Base-by-base conservation (phyloP, 2,329 filamentous ascomycete species). In the Hypocrella siamensis region DNA sequence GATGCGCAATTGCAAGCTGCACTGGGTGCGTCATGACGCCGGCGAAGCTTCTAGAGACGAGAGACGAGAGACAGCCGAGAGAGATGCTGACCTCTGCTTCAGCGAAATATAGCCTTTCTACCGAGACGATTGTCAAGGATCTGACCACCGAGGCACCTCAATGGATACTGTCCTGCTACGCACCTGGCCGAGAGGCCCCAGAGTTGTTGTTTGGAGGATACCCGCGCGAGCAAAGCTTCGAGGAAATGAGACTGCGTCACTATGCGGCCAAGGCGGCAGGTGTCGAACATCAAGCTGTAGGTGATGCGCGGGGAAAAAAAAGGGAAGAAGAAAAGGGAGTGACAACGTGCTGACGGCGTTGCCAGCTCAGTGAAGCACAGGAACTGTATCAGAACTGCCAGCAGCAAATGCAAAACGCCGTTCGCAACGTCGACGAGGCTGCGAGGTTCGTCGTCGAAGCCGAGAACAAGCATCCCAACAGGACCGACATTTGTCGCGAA, bases 141-240 rank as follows among this genome's bases (percentile, higher is more conserved):
- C 61, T 92, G 28, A 70, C 65, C 1, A 62, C 65, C 16, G 82
- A 90, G 37, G 67, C 69, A 7, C 88, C 88, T 14, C 58, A 71
- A 62, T 96, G 86, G 80, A 77, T 90, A 4, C 67, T 94, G 17
- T 93, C 86, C 2, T 69, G 79, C 16, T 96, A 93, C 52, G 82
- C 76, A 0, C 85, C 86, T 0, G 79, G 79, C 4, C 67, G 63
- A 44, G 71, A 85, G 43, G 73, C 79, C 2, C 86, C 86, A 0
- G 72, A 73, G 14, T 84, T 93, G 53, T 65, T 94, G 1, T 86
- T 93, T 45, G 84, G 84, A 32, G 85, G 84, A 2, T 67, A 65
- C 28, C 64, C 71, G 5, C 69, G 85, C 14, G 88, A 96, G 52
- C 79, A 85, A 51, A 93, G 84, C 46, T 79, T 80, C 26, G 88